Percentiles rank a stretch among this genome's conserved stretches.
Conservation (phyloP, 176 grass and related monocot species). For the Metroxylon sagu region DNA sequence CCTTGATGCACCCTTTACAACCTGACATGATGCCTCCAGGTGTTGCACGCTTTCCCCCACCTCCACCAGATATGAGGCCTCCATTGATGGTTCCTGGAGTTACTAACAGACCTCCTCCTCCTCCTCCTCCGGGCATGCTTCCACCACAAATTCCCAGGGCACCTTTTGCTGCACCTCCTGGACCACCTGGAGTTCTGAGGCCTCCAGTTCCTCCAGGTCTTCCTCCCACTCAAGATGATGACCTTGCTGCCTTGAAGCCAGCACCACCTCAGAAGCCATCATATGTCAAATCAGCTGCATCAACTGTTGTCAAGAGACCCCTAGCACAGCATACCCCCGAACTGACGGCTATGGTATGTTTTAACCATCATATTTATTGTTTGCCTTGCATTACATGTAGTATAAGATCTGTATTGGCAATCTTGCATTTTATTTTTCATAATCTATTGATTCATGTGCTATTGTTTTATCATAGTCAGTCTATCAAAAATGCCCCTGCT, state of each 20-base stretch:
- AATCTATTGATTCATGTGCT: too few species aligned
- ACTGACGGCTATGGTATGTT: conserved; percentile 87
- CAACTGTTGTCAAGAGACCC: conserved; percentile 93
- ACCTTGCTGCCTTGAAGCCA: conserved; percentile 46
- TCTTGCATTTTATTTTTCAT: too few species aligned
- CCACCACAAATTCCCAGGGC: conserved; percentile 48
- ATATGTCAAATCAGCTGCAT: conserved; percentile 92
- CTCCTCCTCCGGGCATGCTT: conserved; percentile 56
- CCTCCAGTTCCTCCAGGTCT: conserved; percentile 42
- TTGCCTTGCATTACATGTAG: too few species aligned
- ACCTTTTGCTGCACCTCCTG: conserved; percentile 64
- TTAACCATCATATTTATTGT: background rate
- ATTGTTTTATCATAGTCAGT: too few species aligned
- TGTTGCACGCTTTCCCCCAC: conserved; percentile 61
- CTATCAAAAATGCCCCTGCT: too few species aligned
- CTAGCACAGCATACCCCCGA: conserved; percentile 97
- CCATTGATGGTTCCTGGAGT: conserved; percentile 54
- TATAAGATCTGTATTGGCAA: too few species aligned
- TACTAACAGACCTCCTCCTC: conserved; percentile 45
- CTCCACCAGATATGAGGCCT: conserved; percentile 65
- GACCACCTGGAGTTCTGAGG: conserved; percentile 47
- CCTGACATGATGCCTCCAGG: conserved; percentile 66
- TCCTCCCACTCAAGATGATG: conserved; percentile 38
- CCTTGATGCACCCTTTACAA: conserved; percentile 41
- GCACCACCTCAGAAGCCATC: conserved; percentile 77